Evolutionary conservation across 108 stramenopile species (phyloP).

Genomic region (Asterionellopsis glacialis): DNA sequence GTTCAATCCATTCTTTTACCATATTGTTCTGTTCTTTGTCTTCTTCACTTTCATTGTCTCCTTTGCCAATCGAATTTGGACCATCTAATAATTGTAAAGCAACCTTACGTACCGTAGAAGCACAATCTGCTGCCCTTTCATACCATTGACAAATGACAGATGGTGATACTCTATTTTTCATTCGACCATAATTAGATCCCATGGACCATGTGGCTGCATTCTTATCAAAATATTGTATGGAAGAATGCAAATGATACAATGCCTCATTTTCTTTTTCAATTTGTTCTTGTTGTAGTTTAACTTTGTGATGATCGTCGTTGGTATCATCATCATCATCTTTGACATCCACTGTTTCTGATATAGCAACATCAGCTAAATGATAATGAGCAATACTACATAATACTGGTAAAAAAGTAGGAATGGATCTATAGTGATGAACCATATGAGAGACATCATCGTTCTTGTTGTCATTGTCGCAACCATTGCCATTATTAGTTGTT

Average conservation of each 20-base stretch:
- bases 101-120: conserved; percentile 20
- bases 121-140: conserved; percentile 32
- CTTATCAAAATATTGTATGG: conserved; percentile 32
- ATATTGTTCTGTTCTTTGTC: conserved; percentile 13
- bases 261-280: conserved; percentile 3
- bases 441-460: conserved; percentile 3
- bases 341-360: conserved; percentile 29
- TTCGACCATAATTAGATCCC: conserved; percentile 55
- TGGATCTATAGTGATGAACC: conserved; percentile 2
- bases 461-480: not conserved
- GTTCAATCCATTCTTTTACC: conserved; percentile 75
- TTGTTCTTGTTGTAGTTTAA: conserved; percentile 13
- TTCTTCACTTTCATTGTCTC: conserved; percentile 11
- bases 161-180: conserved; percentile 23
- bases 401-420: conserved; percentile 42
- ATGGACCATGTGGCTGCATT: conserved; percentile 59
- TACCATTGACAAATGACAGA: conserved; percentile 30
- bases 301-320: too few relatives aligned
- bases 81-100: conserved; percentile 23
- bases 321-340: conserved; percentile 2
- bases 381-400: conserved; percentile 48
- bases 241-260: conserved; percentile 14
- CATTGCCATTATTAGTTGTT: not conserved
- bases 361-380: conserved; percentile 53
- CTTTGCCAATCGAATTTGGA: conserved; percentile 14